Conservation (phyloP, 2,329 filamentous ascomycete species). For the Penicillium oxalicum region DNA sequence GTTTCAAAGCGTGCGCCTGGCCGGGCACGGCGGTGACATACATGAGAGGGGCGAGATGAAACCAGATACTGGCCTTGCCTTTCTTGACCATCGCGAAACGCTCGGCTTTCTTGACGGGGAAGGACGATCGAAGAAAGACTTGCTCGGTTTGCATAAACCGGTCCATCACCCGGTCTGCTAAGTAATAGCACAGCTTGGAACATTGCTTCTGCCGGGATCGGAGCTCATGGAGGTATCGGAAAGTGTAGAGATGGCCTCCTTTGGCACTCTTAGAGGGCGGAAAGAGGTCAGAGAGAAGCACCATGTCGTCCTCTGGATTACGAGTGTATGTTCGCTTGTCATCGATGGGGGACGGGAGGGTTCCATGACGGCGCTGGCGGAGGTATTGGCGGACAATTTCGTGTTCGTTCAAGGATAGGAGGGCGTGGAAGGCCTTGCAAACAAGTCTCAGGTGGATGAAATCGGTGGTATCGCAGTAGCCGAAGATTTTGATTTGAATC, state of each 20-base stretch:
- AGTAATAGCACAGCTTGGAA: slow-evolving; percentile 35
- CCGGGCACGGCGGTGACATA: slow-evolving; percentile 15
- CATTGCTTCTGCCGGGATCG: slow-evolving; percentile 36
- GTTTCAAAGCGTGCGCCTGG: background rate
- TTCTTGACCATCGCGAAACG: slow-evolving; percentile 31
- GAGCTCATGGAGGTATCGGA: slow-evolving; percentile 36
- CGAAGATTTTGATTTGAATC: slow-evolving; percentile 38
- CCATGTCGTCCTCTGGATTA: slow-evolving; percentile 39
- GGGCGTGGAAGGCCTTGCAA: slow-evolving; percentile 33
- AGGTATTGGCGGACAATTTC: slow-evolving; percentile 39
- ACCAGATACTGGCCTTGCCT: slow-evolving; percentile 32
- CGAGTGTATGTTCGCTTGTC: slow-evolving; percentile 34
- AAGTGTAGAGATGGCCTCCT: slow-evolving; percentile 37
- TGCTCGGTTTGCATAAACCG: slow-evolving; percentile 32
- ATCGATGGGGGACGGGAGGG: slow-evolving; percentile 36
- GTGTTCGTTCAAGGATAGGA: slow-evolving; percentile 36
- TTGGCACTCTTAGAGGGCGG: slow-evolving; percentile 33
- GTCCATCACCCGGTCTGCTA: slow-evolving; percentile 39
- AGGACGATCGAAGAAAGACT: slow-evolving; percentile 26
- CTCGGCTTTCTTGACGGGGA: slow-evolving; percentile 28
- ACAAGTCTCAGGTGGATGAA: slow-evolving; percentile 35
- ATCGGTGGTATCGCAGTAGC: slow-evolving; percentile 35
- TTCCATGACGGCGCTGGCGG: slow-evolving; percentile 38
- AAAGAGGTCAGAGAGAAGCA: slow-evolving; percentile 40
- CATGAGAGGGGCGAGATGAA: slow-evolving; percentile 39